Percentiles rank a stretch among this genome's conserved stretches.
These are phyloP conservation scores for Cercospora sp. DNA, from an alignment of 2,329 filamentous ascomycete species.

Conservation along the genomic window DNA sequence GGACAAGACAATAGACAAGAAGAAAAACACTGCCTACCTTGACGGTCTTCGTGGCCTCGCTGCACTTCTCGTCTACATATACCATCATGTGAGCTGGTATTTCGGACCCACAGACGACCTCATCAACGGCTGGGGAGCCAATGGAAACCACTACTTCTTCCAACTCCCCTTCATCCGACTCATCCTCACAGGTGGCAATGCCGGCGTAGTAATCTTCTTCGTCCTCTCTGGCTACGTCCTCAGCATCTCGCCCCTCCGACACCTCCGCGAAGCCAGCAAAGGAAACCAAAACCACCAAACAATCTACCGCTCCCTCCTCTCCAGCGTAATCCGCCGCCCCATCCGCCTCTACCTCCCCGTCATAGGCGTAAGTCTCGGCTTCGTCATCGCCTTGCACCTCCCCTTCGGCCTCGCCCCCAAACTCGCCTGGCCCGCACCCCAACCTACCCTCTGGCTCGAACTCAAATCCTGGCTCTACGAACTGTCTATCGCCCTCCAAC, in stretches of 20 bases:
- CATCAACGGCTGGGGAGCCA: slow-evolving; percentile 25
- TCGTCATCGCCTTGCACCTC: slow-evolving; percentile 22
- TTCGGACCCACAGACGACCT: slow-evolving; percentile 48
- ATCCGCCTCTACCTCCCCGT: slow-evolving; percentile 26
- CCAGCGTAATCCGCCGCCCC: slow-evolving; percentile 19
- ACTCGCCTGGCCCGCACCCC: slow-evolving; percentile 22
- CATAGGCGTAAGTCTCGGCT: slow-evolving; percentile 20
- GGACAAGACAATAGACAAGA: slow-evolving; percentile 6
- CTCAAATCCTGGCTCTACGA: slow-evolving; percentile 18
- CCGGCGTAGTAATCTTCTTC: slow-evolving; percentile 55
- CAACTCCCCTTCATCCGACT: slow-evolving; percentile 57
- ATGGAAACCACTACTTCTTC: slow-evolving; percentile 50
- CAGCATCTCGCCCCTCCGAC: slow-evolving; percentile 26
- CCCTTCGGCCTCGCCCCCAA: slow-evolving; percentile 26
- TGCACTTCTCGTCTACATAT: slow-evolving; percentile 63
- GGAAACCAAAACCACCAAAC: neutral
- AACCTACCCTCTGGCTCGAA: slow-evolving; percentile 20
- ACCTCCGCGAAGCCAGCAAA: slow-evolving; percentile 14
- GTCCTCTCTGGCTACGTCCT: slow-evolving; percentile 55
- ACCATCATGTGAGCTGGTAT: slow-evolving; percentile 52
- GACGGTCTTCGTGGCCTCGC: slow-evolving; percentile 67
- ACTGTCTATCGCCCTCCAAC: slow-evolving; percentile 3
- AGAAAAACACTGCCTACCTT: slow-evolving; percentile 44
- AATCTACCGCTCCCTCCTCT: slow-evolving; percentile 14
- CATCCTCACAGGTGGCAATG: slow-evolving; percentile 59